Base-by-base conservation (phyloP, 148 eudicot genomes). In the Diospyros kaki region DNA sequence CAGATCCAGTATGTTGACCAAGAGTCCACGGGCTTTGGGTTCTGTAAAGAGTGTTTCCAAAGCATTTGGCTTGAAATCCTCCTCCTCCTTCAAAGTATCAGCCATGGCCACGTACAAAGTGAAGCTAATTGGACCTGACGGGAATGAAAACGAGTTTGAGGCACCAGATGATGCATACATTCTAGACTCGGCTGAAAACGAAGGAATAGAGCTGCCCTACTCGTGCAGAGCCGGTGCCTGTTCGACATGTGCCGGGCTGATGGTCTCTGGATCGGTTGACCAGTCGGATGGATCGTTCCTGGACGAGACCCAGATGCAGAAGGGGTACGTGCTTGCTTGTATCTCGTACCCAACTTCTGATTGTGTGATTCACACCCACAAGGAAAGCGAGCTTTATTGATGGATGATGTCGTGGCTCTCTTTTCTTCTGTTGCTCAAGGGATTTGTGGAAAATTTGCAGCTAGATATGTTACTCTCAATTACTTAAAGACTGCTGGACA, bases 171-270 rank as follows among this genome's bases (percentile, higher is more conserved):
- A 84, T 59, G 11, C 64, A 40, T 84, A 83, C 80, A 81, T 86
- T 28, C 83, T 86, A 15, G 87, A 86, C 69, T 64, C 97, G 38
- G 93, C 90, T 0, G 93, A 91, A 73, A 66, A 73, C 44, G 91
- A 87, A 4, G 93, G 93, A 14, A 3, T 91, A 15, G 93, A 91
- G 28, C 76, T 91, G 50, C 97, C 97, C 11, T 91, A 89, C 77
- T 91, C 93, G 5, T 91, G 93, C 86, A 75, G 93, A 75, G 97
- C 93, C 8, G 91, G 97, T 13, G 90, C 93, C 10, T 91, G 97
- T 81, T 91, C 97, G 2, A 91, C 97, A 5, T 91, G 97, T 58
- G 90, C 90, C n/a, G 93, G 93, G 59, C 72, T 77, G 78, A 44
- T 91, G 17, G 83, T 40, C 0, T 9, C 69, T 0, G 97, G 93